phyloP scores from a whole-genome alignment of 176 grass and related monocot species.

The Melocanna baccifera region DNA sequence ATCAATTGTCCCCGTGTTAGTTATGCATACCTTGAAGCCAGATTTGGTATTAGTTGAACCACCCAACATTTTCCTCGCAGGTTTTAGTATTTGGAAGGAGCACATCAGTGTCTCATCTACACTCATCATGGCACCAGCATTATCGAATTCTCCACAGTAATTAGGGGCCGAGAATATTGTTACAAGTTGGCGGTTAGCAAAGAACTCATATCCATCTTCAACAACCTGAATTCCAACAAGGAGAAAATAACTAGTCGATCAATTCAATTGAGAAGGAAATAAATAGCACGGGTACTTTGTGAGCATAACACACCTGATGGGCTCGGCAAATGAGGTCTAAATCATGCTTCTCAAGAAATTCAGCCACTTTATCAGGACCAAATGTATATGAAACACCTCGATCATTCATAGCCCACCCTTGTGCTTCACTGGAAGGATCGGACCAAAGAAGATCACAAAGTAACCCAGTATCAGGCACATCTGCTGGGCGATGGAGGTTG shows the following conservation, averaged over 20 bases:
- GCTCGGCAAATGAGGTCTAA: constrained; percentile 74
- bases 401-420: constrained; percentile 78
- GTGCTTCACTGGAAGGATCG: constrained; percentile 52
- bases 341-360: constrained; percentile 78
- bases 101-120: constrained; percentile 74
- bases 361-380: constrained; percentile 61
- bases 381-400: constrained; percentile 76
- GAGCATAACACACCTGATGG: constrained; percentile 51
- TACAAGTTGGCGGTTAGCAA: constrained; percentile 59
- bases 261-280: background rate
- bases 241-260: background rate
- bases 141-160: constrained; percentile 82
- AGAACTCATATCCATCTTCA: constrained; percentile 83
- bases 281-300: background rate
- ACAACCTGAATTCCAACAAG: constrained; percentile 52
- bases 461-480: constrained; percentile 66
- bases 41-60: constrained; percentile 50
- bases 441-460: constrained; percentile 88
- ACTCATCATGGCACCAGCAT: constrained; percentile 80
- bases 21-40: constrained; percentile 51
- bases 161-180: constrained; percentile 77
- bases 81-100: constrained; percentile 74
- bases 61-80: constrained; percentile 39
- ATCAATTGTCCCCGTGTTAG: background rate
- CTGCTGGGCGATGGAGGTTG: constrained; percentile 54